Evolutionary conservation across 2,329 filamentous ascomycete species (phyloP), one percentile per base, ranked within the genome.

Genomic region (Aspergillus sp.): DNA sequence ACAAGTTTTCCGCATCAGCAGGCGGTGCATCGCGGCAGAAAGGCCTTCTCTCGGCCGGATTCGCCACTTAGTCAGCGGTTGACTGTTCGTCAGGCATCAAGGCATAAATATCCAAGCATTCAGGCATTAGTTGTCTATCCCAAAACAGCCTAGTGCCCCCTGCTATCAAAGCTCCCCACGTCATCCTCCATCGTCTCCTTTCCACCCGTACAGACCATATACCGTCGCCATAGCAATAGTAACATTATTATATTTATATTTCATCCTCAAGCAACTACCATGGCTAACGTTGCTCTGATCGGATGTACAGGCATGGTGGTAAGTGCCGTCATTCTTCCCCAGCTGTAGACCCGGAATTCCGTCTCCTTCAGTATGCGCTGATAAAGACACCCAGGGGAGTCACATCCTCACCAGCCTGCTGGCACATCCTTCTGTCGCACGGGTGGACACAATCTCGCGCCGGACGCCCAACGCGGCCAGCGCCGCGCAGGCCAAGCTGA

Each of bases 321-420:
- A 72, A 62, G 76, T 21, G n/a, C 19, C 40, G 11, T 42, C 64
- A n/a, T 23, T 41, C 21, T 16, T 32, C 19, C 40, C 20, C 25
- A 38, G 32, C 38, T 16, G 17, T 42, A 38, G 14, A 38, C 16
- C 13, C 14, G 7, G 14, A 7, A n/a, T 38, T 38, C 34, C 11
- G 14, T 17, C 40, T 52, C 41, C 51, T 53, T 54, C 43, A 57
- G 13, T 41, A 46, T 14, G 32, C 19, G 49, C 43, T 34, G 80
- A 81, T 60, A 45, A 29, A 54, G 14, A 19, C 40, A 5, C 21
- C 7, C 19, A 85, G 82, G 92, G 93, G 67, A 84, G 83, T 48
- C 78, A 89, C 67, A 92, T 96, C 69, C 85, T 96, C 65, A 72
- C 72, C 49, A 77, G 75, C 43, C 76, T 80, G 13, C 67, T 78